A percentile compares a stretch with the other conserved stretches of the same genome.
These are phyloP conservation scores for Neofusicoccum parvum DNA, from an alignment of 2,329 filamentous ascomycete genomes.

Conservation along the genomic window DNA sequence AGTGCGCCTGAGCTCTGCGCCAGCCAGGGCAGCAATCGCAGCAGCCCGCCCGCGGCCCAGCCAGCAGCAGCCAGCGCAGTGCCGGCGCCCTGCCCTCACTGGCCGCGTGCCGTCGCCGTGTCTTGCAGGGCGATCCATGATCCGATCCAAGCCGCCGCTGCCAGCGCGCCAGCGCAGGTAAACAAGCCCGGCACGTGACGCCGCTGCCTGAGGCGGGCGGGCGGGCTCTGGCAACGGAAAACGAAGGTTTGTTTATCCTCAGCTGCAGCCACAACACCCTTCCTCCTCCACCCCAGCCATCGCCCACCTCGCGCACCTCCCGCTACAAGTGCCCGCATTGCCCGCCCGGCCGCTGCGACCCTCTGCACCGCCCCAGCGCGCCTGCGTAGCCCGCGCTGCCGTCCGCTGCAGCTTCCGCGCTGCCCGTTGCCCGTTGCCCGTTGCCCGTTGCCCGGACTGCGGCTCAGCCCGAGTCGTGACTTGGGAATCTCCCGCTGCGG, in stretches of 20 bases:
- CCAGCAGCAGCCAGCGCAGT: neutral
- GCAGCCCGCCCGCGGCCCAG: neutral
- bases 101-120: neutral
- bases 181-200: constrained; percentile 17
- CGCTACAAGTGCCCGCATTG: neutral
- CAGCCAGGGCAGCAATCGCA: neutral
- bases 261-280: constrained; percentile 13
- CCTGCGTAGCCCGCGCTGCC: neutral
- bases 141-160: neutral
- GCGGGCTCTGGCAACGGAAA: constrained; percentile 17
- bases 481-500: constrained; percentile 9
- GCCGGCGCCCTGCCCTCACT: neutral
- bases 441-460: constrained; percentile 12
- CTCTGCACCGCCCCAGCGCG: neutral
- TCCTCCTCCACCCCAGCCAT: neutral
- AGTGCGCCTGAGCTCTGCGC: neutral
- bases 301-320: neutral
- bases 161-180: neutral
- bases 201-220: neutral
- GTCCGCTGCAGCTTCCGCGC: neutral
- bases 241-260: constrained; percentile 20
- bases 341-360: neutral
- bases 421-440: constrained; percentile 5
- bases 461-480: constrained; percentile 6
- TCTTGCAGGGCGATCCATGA: constrained; percentile 5